Percentiles rank a stretch among this genome's conserved stretches.
Evolutionary conservation across 164 flowering plant genomes (phyloP).

Genomic region (Sextonia rubra): DNA sequence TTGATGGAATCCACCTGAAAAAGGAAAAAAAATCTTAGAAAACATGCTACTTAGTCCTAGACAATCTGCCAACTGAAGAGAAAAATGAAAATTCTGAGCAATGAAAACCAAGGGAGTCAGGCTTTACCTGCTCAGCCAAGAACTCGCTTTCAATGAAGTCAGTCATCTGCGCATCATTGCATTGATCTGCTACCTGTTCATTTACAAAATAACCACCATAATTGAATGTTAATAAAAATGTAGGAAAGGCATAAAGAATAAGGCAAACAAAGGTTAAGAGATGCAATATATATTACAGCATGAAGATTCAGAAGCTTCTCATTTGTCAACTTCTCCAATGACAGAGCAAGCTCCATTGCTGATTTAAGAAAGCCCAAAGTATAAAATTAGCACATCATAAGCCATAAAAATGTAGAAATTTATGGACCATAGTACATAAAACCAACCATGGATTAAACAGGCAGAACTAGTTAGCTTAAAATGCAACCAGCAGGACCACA

Average conservation of each 20-base stretch:
- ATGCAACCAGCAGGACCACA: not conserved
- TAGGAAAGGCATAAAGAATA: not conserved
- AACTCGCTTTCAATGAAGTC: slow-evolving; percentile 81
- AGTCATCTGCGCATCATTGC: slow-evolving; percentile 64
- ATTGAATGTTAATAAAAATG: not conserved
- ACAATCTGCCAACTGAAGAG: not conserved
- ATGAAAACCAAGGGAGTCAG: not conserved
- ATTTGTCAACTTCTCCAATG: slow-evolving; percentile 20
- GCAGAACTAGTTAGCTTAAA: not conserved
- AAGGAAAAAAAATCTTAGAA: not conserved
- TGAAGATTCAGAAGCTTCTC: slow-evolving; percentile 18
- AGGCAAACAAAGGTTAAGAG: not conserved
- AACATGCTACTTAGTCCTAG: not conserved
- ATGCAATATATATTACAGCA: not conserved
- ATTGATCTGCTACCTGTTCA: slow-evolving; percentile 55
- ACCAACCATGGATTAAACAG: not conserved
- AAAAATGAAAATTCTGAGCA: not conserved
- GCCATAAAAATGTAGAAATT: not conserved
- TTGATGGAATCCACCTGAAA: slow-evolving; percentile 82
- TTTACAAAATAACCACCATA: not conserved
- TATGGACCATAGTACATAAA: not conserved
- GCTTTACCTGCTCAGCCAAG: slow-evolving; percentile 68
- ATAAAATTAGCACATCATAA: not conserved
- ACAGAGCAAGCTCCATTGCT: slow-evolving; percentile 22
- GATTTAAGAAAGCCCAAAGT: not conserved